phyloP scores from a whole-genome alignment of 164 flowering plant species.

The Pachysandra terminalis region DNA sequence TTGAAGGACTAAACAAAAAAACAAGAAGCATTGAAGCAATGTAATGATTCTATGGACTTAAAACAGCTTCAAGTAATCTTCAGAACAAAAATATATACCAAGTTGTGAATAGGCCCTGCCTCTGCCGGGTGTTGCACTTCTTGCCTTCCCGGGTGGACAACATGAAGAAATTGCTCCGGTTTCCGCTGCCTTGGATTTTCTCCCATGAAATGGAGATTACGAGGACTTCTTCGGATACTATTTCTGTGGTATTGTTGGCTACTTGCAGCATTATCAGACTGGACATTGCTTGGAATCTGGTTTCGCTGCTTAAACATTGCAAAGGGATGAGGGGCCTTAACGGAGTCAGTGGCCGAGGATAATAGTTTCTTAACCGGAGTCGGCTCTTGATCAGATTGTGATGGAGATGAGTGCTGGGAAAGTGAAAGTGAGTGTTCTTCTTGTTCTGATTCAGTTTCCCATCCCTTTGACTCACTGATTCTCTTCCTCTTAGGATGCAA shows the following conservation, averaged over 20 bases:
- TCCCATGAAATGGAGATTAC: constrained; percentile 24
- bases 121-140: constrained; percentile 27
- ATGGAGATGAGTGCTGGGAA: constrained; percentile 79
- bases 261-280: constrained; percentile 11
- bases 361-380: constrained; percentile 26
- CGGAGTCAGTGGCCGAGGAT: constrained; percentile 12
- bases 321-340: constrained; percentile 25
- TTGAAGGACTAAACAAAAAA: background rate
- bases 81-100: constrained; percentile 33
- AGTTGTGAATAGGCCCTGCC: constrained; percentile 23
- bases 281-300: constrained; percentile 20
- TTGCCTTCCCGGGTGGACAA: constrained; percentile 19
- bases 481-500: constrained; percentile 59
- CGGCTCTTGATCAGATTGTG: constrained; percentile 86
- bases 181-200: constrained; percentile 30
- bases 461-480: constrained; percentile 30
- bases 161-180: constrained; percentile 26
- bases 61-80: background rate
- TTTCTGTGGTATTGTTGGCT: constrained; percentile 18
- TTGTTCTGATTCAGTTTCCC: constrained; percentile 58
- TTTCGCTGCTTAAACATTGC: constrained; percentile 29
- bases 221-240: constrained; percentile 16
- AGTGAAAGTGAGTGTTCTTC: constrained; percentile 81
- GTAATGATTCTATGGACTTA: background rate
- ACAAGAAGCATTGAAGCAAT: background rate